Evolutionary conservation across 129 eudicot species (phyloP).

Genomic region (Dittrichia graveolens): DNA sequence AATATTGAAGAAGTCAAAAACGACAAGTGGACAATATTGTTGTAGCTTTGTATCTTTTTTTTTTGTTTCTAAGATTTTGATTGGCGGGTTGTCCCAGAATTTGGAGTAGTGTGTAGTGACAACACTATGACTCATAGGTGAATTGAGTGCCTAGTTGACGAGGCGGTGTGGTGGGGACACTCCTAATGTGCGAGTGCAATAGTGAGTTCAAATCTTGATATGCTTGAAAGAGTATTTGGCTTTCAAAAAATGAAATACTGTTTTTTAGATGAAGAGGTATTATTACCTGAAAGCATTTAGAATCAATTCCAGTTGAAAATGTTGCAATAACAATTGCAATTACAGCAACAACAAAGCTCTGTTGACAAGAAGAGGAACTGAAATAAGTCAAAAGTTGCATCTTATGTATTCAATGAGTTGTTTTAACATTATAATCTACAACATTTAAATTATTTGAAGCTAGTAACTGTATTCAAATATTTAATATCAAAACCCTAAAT

Average conservation of each 20-base stretch:
- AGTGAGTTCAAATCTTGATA: too few relatives aligned
- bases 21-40: too few relatives aligned
- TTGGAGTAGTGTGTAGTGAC: too few relatives aligned
- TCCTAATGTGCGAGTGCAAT: too few relatives aligned
- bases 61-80: too few relatives aligned
- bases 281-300: conserved; percentile 82
- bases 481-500: too few relatives aligned
- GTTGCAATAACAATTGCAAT: conserved; percentile 81
- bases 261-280: background rate
- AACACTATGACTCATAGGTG: too few relatives aligned
- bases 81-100: too few relatives aligned
- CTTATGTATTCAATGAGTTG: conserved; percentile 19
- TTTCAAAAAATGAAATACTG: background rate
- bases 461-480: background rate
- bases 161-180: too few relatives aligned
- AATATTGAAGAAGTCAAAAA: too few relatives aligned
- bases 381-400: conserved; percentile 16
- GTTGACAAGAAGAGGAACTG: conserved; percentile 34
- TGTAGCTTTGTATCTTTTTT: too few relatives aligned
- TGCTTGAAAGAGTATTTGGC: background rate
- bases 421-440: background rate
- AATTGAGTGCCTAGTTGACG: too few relatives aligned
- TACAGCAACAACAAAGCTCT: conserved; percentile 85
- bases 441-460: background rate
- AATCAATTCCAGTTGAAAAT: conserved; percentile 84